Conservation (phyloP, 345 rosid species). For the Salix purpurea region DNA sequence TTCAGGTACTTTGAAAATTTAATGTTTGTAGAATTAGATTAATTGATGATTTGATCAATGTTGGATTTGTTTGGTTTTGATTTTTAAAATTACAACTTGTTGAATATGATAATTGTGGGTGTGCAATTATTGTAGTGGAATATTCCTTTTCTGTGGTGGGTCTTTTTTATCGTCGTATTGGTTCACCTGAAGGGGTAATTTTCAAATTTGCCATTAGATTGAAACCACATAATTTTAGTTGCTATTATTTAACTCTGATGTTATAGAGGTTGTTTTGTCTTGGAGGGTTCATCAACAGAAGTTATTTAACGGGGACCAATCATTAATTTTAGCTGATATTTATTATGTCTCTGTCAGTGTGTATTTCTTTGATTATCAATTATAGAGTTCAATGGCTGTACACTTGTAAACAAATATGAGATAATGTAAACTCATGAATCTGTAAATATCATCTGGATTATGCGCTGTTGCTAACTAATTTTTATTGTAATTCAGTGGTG, state of each 20-base stretch:
- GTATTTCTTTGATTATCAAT: too few relatives aligned
- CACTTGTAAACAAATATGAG: too few relatives aligned
- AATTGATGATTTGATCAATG: not conserved
- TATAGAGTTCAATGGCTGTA: too few relatives aligned
- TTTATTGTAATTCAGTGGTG: constrained; percentile 57
- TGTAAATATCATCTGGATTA: too few relatives aligned
- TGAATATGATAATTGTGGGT: not conserved
- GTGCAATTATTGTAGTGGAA: not conserved
- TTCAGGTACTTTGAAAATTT: constrained; percentile 53
- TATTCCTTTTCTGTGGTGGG: constrained; percentile 1
- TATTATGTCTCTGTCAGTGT: too few relatives aligned
- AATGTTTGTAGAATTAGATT: not conserved
- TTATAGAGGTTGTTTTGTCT: too few relatives aligned
- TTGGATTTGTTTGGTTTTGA: not conserved
- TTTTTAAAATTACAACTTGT: too few relatives aligned
- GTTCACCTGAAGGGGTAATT: not conserved
- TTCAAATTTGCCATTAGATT: not conserved
- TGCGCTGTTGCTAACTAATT: not conserved
- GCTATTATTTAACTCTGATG: too few relatives aligned
- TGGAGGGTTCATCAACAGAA: too few relatives aligned
- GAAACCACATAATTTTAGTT: not conserved
- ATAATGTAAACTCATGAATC: too few relatives aligned
- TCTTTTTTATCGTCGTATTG: not conserved
- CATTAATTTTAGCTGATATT: too few relatives aligned
- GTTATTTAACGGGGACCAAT: too few relatives aligned